phyloP scores from a whole-genome alignment of 225 moss, liverwort and hornwort species.

The Marchantia paleacea region DNA sequence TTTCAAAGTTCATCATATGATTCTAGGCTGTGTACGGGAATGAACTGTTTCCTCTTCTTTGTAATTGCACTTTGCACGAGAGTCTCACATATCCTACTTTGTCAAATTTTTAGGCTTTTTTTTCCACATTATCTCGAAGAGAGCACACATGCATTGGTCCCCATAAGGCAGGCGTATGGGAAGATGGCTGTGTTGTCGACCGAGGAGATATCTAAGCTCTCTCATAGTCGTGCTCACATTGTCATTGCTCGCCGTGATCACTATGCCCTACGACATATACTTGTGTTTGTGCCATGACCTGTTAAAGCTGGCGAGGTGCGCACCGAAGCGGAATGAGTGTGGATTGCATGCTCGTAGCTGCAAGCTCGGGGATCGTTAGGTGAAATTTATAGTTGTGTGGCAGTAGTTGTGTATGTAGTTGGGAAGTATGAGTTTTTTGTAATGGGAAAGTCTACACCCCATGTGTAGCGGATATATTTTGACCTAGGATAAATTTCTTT shows the following conservation, averaged over 20 bases:
- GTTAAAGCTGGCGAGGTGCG: slow-evolving; percentile 79
- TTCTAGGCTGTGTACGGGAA: not conserved
- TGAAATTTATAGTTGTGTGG: too few relatives aligned
- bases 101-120: not conserved
- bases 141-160: slow-evolving; percentile 35
- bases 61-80: not conserved
- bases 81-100: too few relatives aligned
- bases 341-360: too few relatives aligned
- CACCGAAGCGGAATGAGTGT: slow-evolving; percentile 77
- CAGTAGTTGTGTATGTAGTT: too few relatives aligned
- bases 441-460: too few relatives aligned
- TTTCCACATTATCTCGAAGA: not conserved
- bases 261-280: slow-evolving; percentile 54
- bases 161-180: slow-evolving; percentile 12
- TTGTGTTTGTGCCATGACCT: slow-evolving; percentile 65
- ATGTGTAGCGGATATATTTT: too few relatives aligned
- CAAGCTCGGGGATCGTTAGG: too few relatives aligned
- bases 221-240: slow-evolving; percentile 77
- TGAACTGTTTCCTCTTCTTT: not conserved
- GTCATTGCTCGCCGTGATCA: slow-evolving; percentile 86
- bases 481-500: too few relatives aligned
- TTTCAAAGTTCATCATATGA: not conserved
- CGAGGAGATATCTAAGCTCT: slow-evolving; percentile 47
- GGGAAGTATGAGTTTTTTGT: too few relatives aligned
- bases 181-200: slow-evolving; percentile 44